Evolutionary conservation across 2,329 filamentous ascomycete species (phyloP), one percentile per base, ranked within the genome.

Genomic region (Fusarium stilboides): DNA sequence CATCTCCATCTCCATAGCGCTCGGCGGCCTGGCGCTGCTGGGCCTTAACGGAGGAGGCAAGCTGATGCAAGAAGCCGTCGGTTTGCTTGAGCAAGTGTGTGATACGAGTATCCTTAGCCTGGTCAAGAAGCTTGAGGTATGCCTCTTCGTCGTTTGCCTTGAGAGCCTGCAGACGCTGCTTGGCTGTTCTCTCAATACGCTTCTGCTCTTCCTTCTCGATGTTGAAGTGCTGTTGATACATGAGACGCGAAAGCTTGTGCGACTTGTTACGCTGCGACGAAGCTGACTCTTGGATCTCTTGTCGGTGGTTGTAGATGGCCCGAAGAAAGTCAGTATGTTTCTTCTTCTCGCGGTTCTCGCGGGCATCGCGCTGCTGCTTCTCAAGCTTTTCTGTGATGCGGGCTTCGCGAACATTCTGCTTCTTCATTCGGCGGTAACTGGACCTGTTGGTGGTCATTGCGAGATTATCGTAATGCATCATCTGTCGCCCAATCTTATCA

Each of bases 141-240:
- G 96, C 97, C 83, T 98, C 96, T 84, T 99, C 96, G 80, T 99
- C 96, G 89, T 99, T 97, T 75, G 96, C 95, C 84, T 98, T 98
- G 79, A 99, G 87, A 65, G 96, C 96, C 81, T 98, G 95, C 71
- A 99, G 90, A 98, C 96, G 96, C 81, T 99, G 96, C 86, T 99
- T 99, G 69, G 96, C 96, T 12, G 95, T 99, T 69, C 96, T 89
- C 84, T 99, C 96, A 71, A 99, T 92, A 68, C 96, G 93, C 85
- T 97, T 98, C 87, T 98, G 95, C 83, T 99, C 96, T 85, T 99
- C 96, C 83, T 97, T 97, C 80, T 99, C 96, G 78, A 99, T 98
- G 79, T 95, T 93, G 81, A 94, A 92, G 80, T 99, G 96, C 65
- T 97, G 94, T 59, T 87, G 83, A 69, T 92, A 87, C 94, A 98